phyloP scores from a whole-genome alignment of 2,329 filamentous ascomycete species.

The Talaromyces sp. region DNA sequence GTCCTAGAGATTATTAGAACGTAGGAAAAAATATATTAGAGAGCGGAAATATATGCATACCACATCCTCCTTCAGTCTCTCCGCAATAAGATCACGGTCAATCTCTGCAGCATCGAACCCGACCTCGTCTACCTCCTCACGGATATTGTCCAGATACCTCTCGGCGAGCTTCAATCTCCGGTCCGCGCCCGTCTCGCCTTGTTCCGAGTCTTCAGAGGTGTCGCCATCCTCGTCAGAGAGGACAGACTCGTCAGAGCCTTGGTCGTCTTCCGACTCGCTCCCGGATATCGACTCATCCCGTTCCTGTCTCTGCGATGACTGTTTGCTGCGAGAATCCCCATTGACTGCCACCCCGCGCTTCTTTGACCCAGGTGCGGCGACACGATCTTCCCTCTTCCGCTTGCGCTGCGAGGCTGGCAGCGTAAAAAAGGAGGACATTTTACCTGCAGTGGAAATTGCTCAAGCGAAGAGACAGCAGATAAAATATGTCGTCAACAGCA shows the following conservation, averaged over 20 bases:
- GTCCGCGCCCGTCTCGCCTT: slow-evolving; percentile 80
- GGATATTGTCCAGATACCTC: slow-evolving; percentile 86
- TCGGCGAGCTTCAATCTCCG: slow-evolving; percentile 82
- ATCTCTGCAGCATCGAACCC: slow-evolving; percentile 95
- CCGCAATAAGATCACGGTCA: slow-evolving; percentile 85
- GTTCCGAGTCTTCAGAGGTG: slow-evolving; percentile 64
- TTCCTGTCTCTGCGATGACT: slow-evolving; percentile 42
- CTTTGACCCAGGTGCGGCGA: slow-evolving; percentile 40
- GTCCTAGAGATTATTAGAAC: slow-evolving; percentile 42
- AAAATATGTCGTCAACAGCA: not conserved
- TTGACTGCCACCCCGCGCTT: slow-evolving; percentile 40
- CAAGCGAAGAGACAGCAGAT: not conserved
- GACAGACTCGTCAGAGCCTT: slow-evolving; percentile 45
- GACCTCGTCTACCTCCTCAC: slow-evolving; percentile 72
- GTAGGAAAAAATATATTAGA: not conserved
- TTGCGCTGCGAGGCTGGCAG: slow-evolving; percentile 82
- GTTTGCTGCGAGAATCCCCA: slow-evolving; percentile 20
- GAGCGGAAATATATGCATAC: slow-evolving; percentile 33
- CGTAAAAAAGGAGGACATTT: slow-evolving; percentile 96
- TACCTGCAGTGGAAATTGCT: not conserved
- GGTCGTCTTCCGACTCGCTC: slow-evolving; percentile 64
- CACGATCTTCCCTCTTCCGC: slow-evolving; percentile 65
- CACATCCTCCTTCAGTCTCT: slow-evolving; percentile 85
- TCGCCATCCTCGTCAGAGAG: slow-evolving; percentile 43
- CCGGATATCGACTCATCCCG: slow-evolving; percentile 81